Base-by-base conservation (phyloP, 2,329 filamentous ascomycete species). In the Phialophora verrucosa region DNA sequence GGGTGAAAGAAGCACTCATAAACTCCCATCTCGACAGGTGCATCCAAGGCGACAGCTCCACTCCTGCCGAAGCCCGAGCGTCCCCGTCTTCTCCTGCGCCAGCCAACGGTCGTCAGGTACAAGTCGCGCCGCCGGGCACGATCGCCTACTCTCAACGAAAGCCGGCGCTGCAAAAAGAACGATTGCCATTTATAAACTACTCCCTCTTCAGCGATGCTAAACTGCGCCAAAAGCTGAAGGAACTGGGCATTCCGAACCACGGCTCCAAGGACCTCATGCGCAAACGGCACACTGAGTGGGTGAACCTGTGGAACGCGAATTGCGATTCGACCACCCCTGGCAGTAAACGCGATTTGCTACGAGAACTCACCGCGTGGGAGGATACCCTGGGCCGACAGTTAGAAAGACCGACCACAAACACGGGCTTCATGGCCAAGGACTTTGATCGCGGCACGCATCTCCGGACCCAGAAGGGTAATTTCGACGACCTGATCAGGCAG, bases 271-370 rank as follows among this genome's bases (percentile, higher is more conserved):
- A 84, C 54, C 82, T 93, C 1, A 82, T 98, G 62, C 90, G 94
- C 75, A 86, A 85, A 70, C 87, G 96, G 20, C 93, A 98, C 74
- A 91, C 87, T 27, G 95, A 99, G 78, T 99, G 93, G 93, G 85
- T 95, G 59, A 97, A 95, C 44, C 80, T 99, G 20, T 97, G 92
- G 90, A 99, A 99, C 77, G 91, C 96, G 11, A 99, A 99, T 76
- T 97, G 93, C 78, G 95, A 99, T 77, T 90, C 93, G 1, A 86
- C 85, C 42, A 82, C 82, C 1, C 92, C 92, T 0, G 91, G 90
- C 75, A 83, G 83, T 11, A 92, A 91, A 69, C 75, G 80, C 6
- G 89, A 95, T 64, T 78, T 99, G 4, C 78, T 96, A 17, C 87
- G 86, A 14, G 94, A 98, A 67, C 78, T 99, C 12, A 90, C 94